These are phyloP conservation scores for Oehlia diaphana DNA, from an alignment of 192 early-diverging fungal species.

Conservation along the genomic window DNA sequence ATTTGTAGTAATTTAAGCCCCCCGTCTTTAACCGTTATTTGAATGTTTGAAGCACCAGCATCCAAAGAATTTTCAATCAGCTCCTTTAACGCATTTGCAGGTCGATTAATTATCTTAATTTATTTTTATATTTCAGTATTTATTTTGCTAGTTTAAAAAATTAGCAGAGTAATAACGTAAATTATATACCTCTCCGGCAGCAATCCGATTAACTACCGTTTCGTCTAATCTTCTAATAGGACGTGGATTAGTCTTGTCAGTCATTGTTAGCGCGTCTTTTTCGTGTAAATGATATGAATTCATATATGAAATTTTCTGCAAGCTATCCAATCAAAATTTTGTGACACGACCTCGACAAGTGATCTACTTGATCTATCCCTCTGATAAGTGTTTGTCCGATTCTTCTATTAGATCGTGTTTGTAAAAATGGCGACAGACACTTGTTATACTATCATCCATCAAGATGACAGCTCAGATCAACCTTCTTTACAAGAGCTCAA, in stretches of 20 bases:
- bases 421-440: slow-evolving; percentile 46
- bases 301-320: no score
- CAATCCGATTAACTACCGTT: slow-evolving; percentile 92
- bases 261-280: neutral
- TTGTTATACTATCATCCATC: slow-evolving; percentile 66
- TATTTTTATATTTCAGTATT: neutral
- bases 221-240: slow-evolving; percentile 83
- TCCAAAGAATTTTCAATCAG: slow-evolving; percentile 96
- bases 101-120: slow-evolving; percentile 87
- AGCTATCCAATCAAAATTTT: neutral
- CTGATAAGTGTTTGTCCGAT: no score
- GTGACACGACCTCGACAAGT: no score
- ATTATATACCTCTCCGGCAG: slow-evolving; percentile 83
- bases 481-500: slow-evolving; percentile 72
- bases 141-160: neutral
- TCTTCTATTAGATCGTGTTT: neutral
- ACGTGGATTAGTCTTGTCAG: slow-evolving; percentile 15
- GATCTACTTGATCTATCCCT: no score
- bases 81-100: slow-evolving; percentile 96
- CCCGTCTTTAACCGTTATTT: slow-evolving; percentile 83
- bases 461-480: slow-evolving; percentile 64
- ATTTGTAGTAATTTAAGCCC: slow-evolving; percentile 94
- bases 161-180: neutral
- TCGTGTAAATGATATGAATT: neutral
- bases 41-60: slow-evolving; percentile 85